Percentiles rank a stretch among this genome's conserved stretches.
Conservation (phyloP, 139 green algal genomes). For the Chlamydomonas eustigma region DNA sequence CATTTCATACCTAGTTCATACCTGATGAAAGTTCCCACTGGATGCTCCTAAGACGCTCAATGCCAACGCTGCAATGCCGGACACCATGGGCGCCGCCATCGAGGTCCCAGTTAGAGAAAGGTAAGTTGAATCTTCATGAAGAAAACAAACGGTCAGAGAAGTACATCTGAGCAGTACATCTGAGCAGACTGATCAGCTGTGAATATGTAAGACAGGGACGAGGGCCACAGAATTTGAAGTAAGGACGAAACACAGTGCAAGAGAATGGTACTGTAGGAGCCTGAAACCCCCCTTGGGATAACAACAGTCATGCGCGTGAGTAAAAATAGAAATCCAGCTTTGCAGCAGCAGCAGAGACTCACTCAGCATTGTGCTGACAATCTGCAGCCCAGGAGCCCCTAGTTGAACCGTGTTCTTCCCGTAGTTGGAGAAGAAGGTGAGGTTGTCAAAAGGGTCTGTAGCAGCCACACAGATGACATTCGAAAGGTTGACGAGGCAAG, state of each 20-base stretch:
- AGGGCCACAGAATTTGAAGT: no score
- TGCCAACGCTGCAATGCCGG: not conserved
- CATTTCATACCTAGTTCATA: no score
- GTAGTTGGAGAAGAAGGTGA: slow-evolving; percentile 7
- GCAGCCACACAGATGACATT: slow-evolving; percentile 1
- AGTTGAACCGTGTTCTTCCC: slow-evolving; percentile 7
- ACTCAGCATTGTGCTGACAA: slow-evolving; percentile 4
- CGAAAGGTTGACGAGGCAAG: not conserved
- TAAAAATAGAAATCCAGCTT: not conserved
- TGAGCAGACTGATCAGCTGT: not conserved
- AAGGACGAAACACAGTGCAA: no score
- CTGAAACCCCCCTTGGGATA: not conserved
- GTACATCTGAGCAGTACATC: not conserved
- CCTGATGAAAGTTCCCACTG: slow-evolving; percentile 6
- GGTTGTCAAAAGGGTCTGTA: not conserved
- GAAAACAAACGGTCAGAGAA: not conserved
- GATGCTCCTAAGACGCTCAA: not conserved
- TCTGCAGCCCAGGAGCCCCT: slow-evolving; percentile 1
- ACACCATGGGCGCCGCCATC: slow-evolving; percentile 8
- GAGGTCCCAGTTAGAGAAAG: not conserved
- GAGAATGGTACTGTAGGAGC: no score
- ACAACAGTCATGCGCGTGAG: not conserved
- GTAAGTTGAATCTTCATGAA: not conserved
- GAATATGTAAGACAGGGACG: no score
- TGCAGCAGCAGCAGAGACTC: not conserved